Evolutionary conservation across 2,329 filamentous ascomycete species (phyloP), one percentile per base, ranked within the genome.

Genomic region (Aspergillus intermedius): DNA sequence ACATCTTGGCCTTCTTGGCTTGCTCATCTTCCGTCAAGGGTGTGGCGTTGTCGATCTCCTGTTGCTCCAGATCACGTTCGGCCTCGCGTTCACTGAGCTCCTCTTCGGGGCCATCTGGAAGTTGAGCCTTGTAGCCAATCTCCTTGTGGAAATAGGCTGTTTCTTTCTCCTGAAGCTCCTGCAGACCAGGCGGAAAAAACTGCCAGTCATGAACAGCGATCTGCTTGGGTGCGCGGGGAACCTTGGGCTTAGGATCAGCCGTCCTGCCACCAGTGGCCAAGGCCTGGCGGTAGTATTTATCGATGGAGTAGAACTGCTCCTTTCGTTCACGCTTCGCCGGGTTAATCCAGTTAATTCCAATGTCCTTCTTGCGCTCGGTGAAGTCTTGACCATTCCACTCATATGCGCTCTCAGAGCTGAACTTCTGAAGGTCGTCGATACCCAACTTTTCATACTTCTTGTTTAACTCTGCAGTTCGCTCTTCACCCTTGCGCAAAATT

Each of bases 331-430:
- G 91, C 77, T 98, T 98, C 13, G 91, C 84, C 2, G 93, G 94
- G 61, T 98, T 95, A 74, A 98, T 98, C 94, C 94, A 98, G 63
- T 78, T 91, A 56, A 96, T 80, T 44, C 88, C 89, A 54, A 96
- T 88, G 44, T 95, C 89, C 69, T 94, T 95, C 74, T 94, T 94
- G 64, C 85, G 82, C 50, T 87, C 88, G 46, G 90, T 88, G 67
- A 98, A 98, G 61, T 91, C 91, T 71, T 97, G 86, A 42, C 93
- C 93, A 55, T 98, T 98, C 94, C 94, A 98, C 65, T 97, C 93
- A 62, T 98, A 98, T 0, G 94, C 91, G 47, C 89, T 95, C 61
- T 98, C 93, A 0, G 91, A 96, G 1, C 87, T 93, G 70, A 98
- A 98, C 64, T 97, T 97, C 66, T 98, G 93, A 40, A 98, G 73